Conservation (phyloP, 306 rosid genomes). For the Albizia julibrissin region DNA sequence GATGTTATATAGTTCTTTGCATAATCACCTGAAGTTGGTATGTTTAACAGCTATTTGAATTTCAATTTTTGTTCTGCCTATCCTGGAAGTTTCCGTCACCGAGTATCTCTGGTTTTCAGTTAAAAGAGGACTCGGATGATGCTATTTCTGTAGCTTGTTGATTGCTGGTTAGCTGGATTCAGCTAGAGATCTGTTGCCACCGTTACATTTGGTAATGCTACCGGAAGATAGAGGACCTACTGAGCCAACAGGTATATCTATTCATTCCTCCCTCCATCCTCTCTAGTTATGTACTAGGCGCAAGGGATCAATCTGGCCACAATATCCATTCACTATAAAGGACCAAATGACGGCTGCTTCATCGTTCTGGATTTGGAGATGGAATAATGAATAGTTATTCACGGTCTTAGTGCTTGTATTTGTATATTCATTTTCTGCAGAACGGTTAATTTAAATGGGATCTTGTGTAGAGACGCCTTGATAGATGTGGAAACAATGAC, state of each 20-base stretch:
- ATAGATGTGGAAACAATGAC: not conserved
- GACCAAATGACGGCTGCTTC: not conserved
- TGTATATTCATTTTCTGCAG: slow-evolving; percentile 29
- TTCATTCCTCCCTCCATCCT: not conserved
- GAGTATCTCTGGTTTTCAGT: slow-evolving; percentile 49
- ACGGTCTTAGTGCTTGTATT: not conserved
- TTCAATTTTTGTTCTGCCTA: not conserved
- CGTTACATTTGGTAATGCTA: not conserved
- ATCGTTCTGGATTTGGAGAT: not conserved
- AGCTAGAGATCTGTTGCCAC: not conserved
- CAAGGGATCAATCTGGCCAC: not conserved
- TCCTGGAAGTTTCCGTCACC: not conserved
- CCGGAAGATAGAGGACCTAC: not conserved
- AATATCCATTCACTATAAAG: not conserved
- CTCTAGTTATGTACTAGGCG: slow-evolving; percentile 9
- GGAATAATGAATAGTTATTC: not conserved
- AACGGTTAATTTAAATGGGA: slow-evolving; percentile 1
- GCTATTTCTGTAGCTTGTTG: slow-evolving; percentile 46
- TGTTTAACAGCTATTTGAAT: not conserved
- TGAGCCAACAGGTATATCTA: slow-evolving; percentile 30
- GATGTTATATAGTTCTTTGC: slow-evolving; percentile 65
- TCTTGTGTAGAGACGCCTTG: not conserved
- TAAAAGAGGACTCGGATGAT: slow-evolving; percentile 61
- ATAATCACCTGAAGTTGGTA: slow-evolving; percentile 73
- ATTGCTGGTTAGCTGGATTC: slow-evolving; percentile 15